phyloP scores from a whole-genome alignment of 768 basidiomycete genomes.

The Tricholomella constricta region DNA sequence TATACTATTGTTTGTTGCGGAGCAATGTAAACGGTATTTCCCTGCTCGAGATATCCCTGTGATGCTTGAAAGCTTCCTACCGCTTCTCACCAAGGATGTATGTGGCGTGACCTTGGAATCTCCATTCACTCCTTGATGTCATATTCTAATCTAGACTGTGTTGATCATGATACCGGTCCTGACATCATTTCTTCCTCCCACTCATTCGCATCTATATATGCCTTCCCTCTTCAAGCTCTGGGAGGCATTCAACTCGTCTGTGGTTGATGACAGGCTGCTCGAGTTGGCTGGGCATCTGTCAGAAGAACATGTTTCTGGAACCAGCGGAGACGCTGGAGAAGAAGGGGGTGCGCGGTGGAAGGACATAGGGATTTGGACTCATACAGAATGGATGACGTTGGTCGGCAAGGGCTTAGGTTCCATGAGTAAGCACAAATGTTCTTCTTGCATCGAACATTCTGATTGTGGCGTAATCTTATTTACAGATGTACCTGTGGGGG shows the following conservation, averaged over 20 bases:
- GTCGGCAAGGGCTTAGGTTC: constrained; percentile 81
- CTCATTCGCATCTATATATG: constrained; percentile 65
- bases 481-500: constrained; percentile 72
- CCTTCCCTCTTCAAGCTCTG: constrained; percentile 74
- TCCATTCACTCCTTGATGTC: not conserved
- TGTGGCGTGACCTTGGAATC: constrained; percentile 22
- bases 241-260: constrained; percentile 76
- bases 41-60: constrained; percentile 60
- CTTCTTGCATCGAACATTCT: not conserved
- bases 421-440: constrained; percentile 59
- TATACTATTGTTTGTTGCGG: constrained; percentile 73
- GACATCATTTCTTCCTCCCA: constrained; percentile 75
- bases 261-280: constrained; percentile 74
- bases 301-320: constrained; percentile 69
- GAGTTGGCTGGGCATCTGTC: constrained; percentile 70
- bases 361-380: constrained; percentile 88
- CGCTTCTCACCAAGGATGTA: constrained; percentile 72
- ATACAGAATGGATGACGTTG: constrained; percentile 80
- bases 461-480: not conserved
- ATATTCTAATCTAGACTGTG: constrained; percentile 46
- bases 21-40: constrained; percentile 72
- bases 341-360: constrained; percentile 67
- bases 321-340: constrained; percentile 49
- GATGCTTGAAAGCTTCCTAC: constrained; percentile 75
- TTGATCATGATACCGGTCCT: constrained; percentile 75